These are phyloP conservation scores for Nigrospora oryzae DNA, from an alignment of 2,329 filamentous ascomycete genomes.

Conservation along the genomic window DNA sequence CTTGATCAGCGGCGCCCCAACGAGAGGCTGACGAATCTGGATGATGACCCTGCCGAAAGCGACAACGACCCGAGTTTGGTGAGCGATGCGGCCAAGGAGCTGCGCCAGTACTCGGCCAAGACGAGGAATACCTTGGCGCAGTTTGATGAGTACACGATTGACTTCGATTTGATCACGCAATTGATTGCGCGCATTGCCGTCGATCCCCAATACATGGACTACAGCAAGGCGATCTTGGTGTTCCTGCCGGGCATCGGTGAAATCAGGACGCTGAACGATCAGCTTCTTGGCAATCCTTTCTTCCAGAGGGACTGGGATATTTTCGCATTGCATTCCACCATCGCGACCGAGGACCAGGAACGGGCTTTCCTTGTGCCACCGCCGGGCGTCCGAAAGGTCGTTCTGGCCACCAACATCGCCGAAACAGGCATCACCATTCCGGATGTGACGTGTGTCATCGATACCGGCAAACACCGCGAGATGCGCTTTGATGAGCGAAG, in stretches of 20 bases:
- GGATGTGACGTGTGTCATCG: slow-evolving; percentile 93
- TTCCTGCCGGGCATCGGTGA: slow-evolving; percentile 94
- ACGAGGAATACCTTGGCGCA: slow-evolving; percentile 68
- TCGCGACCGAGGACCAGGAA: slow-evolving; percentile 94
- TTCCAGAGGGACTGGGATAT: slow-evolving; percentile 77
- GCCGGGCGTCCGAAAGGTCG: slow-evolving; percentile 77
- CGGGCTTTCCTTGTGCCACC: slow-evolving; percentile 83
- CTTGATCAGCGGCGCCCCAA: slow-evolving; percentile 37
- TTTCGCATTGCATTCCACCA: slow-evolving; percentile 86
- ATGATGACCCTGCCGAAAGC: slow-evolving; percentile 48
- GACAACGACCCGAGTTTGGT: slow-evolving; percentile 42
- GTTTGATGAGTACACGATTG: slow-evolving; percentile 86
- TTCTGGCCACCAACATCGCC: slow-evolving; percentile 94
- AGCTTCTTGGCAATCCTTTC: slow-evolving; percentile 66
- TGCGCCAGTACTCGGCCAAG: slow-evolving; percentile 65
- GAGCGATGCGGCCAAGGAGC: slow-evolving; percentile 52
- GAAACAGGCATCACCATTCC: slow-evolving; percentile 98
- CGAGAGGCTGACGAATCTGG: slow-evolving; percentile 52
- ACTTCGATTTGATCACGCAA: slow-evolving; percentile 77
- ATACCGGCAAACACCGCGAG: slow-evolving; percentile 93
- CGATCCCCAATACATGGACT: slow-evolving; percentile 55
- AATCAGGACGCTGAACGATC: slow-evolving; percentile 80
- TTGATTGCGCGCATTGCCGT: slow-evolving; percentile 70
- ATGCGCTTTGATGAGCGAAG: slow-evolving; percentile 94
- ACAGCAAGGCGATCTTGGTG: slow-evolving; percentile 86